Conservation (phyloP, 2,329 filamentous ascomycete species). For the Sordariomycetes sp. region DNA sequence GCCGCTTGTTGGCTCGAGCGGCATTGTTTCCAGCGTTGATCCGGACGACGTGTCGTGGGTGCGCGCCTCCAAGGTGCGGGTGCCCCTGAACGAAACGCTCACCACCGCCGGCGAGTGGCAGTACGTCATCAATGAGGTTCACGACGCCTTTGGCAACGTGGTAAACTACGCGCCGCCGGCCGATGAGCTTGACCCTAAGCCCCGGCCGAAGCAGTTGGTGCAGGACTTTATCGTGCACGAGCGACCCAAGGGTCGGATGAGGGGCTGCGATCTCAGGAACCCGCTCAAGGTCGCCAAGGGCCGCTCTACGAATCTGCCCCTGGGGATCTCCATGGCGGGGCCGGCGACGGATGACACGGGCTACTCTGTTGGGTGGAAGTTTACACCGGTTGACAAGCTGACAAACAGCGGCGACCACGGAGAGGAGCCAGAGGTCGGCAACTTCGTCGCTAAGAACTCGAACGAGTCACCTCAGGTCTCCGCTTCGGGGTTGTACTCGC, state of each 20-base stretch:
- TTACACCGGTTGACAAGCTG: conserved; percentile 60
- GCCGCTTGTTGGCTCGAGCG: conserved; percentile 49
- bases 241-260: conserved; percentile 59
- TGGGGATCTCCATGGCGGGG: conserved; percentile 47
- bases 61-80: conserved; percentile 56
- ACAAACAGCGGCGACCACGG: conserved; percentile 59
- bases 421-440: conserved; percentile 40
- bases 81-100: conserved; percentile 85
- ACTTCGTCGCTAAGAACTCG: conserved; percentile 46
- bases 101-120: conserved; percentile 67
- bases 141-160: conserved; percentile 79
- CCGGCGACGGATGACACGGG: conserved; percentile 40
- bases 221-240: conserved; percentile 80
- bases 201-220: conserved; percentile 48
- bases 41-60: conserved; percentile 72
- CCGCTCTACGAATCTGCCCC: conserved; percentile 51
- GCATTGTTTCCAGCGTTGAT: conserved; percentile 44
- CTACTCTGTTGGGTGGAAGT: conserved; percentile 68
- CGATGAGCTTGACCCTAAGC: conserved; percentile 55
- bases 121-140: conserved; percentile 83
- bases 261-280: conserved; percentile 64
- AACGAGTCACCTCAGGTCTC: conserved; percentile 55
- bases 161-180: conserved; percentile 56
- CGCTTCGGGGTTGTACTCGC: conserved; percentile 72
- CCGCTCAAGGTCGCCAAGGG: conserved; percentile 78